phyloP scores from a whole-genome alignment of 169 alveolate genomes.

The Eimeria maxima region DNA sequence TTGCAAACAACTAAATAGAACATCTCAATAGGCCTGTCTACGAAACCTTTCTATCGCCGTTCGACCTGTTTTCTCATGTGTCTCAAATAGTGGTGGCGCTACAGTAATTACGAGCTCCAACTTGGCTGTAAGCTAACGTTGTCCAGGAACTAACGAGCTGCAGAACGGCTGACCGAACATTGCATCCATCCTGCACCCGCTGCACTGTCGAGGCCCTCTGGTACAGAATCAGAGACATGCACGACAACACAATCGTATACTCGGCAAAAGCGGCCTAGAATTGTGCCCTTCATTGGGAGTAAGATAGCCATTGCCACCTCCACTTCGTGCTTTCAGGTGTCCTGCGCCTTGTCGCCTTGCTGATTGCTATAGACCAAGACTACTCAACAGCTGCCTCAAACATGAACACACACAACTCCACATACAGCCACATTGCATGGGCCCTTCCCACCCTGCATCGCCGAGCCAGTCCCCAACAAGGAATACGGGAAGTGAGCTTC shows the following conservation, averaged over 20 bases:
- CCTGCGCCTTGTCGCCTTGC: no score
- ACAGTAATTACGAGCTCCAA: background rate
- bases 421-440: background rate
- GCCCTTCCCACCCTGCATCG: background rate
- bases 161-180: background rate
- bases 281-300: no score
- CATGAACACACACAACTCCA: no score
- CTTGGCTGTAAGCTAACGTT: background rate
- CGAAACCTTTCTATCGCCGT: no score
- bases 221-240: background rate
- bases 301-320: no score
- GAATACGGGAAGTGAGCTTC: background rate
- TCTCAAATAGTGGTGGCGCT: no score
- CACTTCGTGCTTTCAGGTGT: no score
- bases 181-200: background rate
- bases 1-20: no score
- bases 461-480: background rate
- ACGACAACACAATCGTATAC: background rate
- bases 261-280: background rate
- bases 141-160: background rate
- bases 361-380: no score
- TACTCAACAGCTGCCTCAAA: no score
- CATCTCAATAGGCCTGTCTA: no score
- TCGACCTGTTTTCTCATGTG: no score
- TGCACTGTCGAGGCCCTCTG: background rate